Percentiles rank a stretch among this genome's conserved stretches.
Evolutionary conservation across 805 yeast genomes (phyloP).

Genomic region (Maudiozyma turicensis): DNA sequence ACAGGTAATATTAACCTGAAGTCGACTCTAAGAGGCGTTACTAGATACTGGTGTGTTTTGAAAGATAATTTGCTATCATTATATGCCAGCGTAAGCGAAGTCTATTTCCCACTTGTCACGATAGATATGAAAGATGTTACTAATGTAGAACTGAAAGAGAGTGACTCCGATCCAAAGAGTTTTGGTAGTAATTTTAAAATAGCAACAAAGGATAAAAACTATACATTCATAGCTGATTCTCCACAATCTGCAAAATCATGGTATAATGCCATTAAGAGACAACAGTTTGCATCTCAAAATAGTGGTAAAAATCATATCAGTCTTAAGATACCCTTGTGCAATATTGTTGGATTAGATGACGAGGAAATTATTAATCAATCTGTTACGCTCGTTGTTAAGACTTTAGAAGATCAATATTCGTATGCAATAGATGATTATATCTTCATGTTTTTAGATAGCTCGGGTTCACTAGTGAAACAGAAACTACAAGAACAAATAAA

Average conservation of each 20-base stretch:
- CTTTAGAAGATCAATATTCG: slow-evolving; percentile 43
- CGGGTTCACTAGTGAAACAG: slow-evolving; percentile 33
- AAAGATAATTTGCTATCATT: slow-evolving; percentile 59
- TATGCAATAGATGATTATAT: slow-evolving; percentile 59
- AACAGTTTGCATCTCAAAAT: slow-evolving; percentile 65
- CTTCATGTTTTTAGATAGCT: slow-evolving; percentile 53
- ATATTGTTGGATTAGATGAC: slow-evolving; percentile 52
- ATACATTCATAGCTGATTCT: slow-evolving; percentile 66
- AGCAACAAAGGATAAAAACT: slow-evolving; percentile 45
- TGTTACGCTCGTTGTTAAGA: slow-evolving; percentile 49
- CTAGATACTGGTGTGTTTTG: slow-evolving; percentile 72
- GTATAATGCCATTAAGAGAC: slow-evolving; percentile 65
- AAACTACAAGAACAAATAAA: slow-evolving; percentile 29
- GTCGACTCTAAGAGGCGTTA: slow-evolving; percentile 16
- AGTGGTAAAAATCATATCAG: slow-evolving; percentile 56
- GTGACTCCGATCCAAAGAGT: slow-evolving; percentile 3
- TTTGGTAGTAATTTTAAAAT: slow-evolving; percentile 44
- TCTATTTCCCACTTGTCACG: slow-evolving; percentile 74
- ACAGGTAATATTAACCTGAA: slow-evolving; percentile 44
- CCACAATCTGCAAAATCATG: slow-evolving; percentile 67
- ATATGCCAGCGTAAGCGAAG: slow-evolving; percentile 61
- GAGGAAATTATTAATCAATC: slow-evolving; percentile 47
- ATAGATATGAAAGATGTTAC: slow-evolving; percentile 61
- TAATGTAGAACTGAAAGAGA: slow-evolving; percentile 41
- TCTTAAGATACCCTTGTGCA: slow-evolving; percentile 64